These are phyloP conservation scores for Phanerochaete sordida DNA, from an alignment of 768 basidiomycete species.

Conservation along the genomic window DNA sequence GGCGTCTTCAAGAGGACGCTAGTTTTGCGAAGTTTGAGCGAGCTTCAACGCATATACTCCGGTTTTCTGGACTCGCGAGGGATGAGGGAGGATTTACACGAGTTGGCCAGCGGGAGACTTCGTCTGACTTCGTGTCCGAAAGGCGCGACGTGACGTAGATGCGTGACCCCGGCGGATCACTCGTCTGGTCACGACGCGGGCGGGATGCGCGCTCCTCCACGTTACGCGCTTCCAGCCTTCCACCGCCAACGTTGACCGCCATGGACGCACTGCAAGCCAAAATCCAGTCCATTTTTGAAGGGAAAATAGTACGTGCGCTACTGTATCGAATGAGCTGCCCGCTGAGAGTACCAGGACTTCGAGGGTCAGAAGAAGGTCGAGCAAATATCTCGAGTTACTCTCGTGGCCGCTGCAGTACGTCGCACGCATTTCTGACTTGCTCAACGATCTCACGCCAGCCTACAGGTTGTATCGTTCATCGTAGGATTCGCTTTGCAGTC, in stretches of 20 bases:
- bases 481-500: conserved; percentile 56
- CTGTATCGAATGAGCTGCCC: too few relatives aligned
- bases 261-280: conserved; percentile 11
- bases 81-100: not conserved
- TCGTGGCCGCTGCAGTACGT: conserved; percentile 45
- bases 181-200: not conserved
- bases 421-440: not conserved
- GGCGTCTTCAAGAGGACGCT: not conserved
- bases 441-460: not conserved
- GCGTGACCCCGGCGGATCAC: not conserved
- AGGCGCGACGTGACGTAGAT: not conserved
- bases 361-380: conserved; percentile 57
- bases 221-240: not conserved
- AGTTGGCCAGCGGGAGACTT: not conserved
- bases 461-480: conserved; percentile 52
- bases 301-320: conserved; percentile 28
- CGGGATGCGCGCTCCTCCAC: not conserved
- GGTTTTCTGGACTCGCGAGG: not conserved
- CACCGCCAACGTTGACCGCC: not conserved
- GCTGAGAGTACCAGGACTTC: conserved; percentile 45
- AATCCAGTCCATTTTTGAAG: conserved; percentile 24
- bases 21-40: not conserved
- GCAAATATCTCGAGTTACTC: conserved; percentile 36
- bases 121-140: too few relatives aligned
- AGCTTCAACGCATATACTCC: not conserved